Conservation (phyloP, 129 eudicot species). For the Artemisia argyi region DNA sequence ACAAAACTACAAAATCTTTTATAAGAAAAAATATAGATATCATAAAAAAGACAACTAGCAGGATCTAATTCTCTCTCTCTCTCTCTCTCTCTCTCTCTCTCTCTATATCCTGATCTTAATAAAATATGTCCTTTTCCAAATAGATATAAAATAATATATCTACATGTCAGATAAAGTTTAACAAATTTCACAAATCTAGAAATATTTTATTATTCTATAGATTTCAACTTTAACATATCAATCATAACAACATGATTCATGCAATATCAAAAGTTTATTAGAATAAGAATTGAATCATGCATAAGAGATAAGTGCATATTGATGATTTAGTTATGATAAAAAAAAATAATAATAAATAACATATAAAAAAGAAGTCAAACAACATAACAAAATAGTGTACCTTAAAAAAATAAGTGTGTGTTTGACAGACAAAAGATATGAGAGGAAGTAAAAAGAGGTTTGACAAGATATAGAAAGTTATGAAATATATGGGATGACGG, state of each 20-base stretch:
- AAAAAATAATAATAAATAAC: no score
- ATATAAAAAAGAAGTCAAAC: not conserved
- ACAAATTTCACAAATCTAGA: slow-evolving; percentile 27
- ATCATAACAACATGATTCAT: slow-evolving; percentile 15
- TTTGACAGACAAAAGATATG: not conserved
- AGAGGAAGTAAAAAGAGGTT: not conserved
- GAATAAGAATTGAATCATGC: not conserved
- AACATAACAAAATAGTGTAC: not conserved
- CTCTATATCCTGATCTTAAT: no score
- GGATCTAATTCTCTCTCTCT: slow-evolving; percentile 1
- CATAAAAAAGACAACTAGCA: not conserved
- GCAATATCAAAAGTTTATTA: no score
- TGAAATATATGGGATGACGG: not conserved
- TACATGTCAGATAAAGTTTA: slow-evolving; percentile 18
- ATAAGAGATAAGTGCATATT: not conserved
- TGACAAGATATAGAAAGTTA: not conserved
- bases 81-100: not conserved
- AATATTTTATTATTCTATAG: not conserved
- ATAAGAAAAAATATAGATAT: not conserved
- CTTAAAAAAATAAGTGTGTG: slow-evolving; percentile 3
- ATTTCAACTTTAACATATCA: not conserved
- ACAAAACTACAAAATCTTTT: no score
- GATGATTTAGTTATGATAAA: not conserved
- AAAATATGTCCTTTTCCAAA: no score
- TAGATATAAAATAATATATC: not conserved